These are phyloP conservation scores for Penicillium sclerotiorum DNA, from an alignment of 2,329 filamentous ascomycete species.

Conservation along the genomic window DNA sequence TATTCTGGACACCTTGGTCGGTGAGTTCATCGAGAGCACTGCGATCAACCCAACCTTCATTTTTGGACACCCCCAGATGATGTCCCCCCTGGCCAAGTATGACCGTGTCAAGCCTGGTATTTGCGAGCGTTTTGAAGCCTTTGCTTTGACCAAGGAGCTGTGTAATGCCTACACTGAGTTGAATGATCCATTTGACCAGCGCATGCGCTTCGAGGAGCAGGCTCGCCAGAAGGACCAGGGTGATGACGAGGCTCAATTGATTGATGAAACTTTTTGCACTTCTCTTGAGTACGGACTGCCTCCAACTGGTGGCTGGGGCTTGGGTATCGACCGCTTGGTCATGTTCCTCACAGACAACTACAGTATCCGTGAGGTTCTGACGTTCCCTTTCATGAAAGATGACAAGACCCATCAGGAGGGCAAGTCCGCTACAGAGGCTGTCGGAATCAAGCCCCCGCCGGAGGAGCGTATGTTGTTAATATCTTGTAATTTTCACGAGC, in stretches of 20 bases:
- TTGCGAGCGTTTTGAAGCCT: constrained; percentile 96
- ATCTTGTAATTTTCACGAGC: constrained; percentile 26
- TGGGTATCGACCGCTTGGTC: constrained; percentile 90
- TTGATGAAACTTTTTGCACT: constrained; percentile 94
- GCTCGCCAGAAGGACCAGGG: constrained; percentile 93
- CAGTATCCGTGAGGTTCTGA: constrained; percentile 91
- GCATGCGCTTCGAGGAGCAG: constrained; percentile 90
- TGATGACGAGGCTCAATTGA: constrained; percentile 92
- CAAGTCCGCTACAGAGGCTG: constrained; percentile 63
- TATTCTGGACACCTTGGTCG: constrained; percentile 93
- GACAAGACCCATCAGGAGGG: constrained; percentile 58
- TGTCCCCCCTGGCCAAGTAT: constrained; percentile 96
- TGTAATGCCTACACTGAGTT: constrained; percentile 89
- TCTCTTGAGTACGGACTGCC: constrained; percentile 88
- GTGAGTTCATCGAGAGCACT: constrained; percentile 92
- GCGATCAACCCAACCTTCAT: constrained; percentile 95
- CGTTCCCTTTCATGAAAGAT: constrained; percentile 98
- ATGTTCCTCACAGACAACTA: constrained; percentile 98
- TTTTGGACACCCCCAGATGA: constrained; percentile 79
- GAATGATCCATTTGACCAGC: constrained; percentile 95
- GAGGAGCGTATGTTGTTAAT: constrained; percentile 55
- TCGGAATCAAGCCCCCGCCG: constrained; percentile 59
- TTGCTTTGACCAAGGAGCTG: constrained; percentile 75
- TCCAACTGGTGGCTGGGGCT: constrained; percentile 93
- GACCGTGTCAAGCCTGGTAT: constrained; percentile 79